phyloP scores from a whole-genome alignment of 257 asterid species.

The Leonotis leonurus region DNA sequence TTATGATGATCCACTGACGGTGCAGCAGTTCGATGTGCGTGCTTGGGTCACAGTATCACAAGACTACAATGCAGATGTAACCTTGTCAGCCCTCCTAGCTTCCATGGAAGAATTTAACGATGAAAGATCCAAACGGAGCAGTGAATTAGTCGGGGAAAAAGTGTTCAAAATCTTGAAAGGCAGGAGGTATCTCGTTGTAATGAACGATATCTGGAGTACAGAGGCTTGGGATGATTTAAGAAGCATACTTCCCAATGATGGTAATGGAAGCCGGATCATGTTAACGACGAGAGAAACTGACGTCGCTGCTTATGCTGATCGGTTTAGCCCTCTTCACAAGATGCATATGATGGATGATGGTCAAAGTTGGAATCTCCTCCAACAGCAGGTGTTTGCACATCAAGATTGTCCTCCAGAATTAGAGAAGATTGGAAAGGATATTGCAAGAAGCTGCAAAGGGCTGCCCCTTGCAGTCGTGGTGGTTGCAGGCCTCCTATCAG shows the following conservation, averaged over 20 bases:
- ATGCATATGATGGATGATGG: not conserved
- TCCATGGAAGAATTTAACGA: not conserved
- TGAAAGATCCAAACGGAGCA: not conserved
- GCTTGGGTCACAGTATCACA: slow-evolving; percentile 7
- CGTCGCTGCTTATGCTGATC: not conserved
- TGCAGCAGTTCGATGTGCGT: not conserved
- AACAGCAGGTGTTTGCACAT: not conserved
- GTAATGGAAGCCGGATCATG: slow-evolving; percentile 1
- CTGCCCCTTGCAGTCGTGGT: slow-evolving; percentile 8
- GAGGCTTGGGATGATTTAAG: not conserved
- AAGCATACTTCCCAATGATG: not conserved
- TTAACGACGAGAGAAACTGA: not conserved
- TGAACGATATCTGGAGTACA: slow-evolving; percentile 5
- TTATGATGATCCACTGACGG: not conserved
- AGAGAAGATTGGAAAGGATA: not conserved
- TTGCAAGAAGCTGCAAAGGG: slow-evolving; percentile 8
- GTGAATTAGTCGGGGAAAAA: not conserved
- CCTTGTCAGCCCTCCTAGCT: not conserved
- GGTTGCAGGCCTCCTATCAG: not conserved
- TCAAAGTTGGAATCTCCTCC: slow-evolving; percentile 4
- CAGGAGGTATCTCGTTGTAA: not conserved
- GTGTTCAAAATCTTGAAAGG: not conserved
- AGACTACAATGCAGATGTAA: not conserved
- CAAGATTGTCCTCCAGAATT: not conserved
- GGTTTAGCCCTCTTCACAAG: not conserved